A percentile compares a stretch with the other conserved stretches of the same genome.
Evolutionary conservation across 805 yeast genomes (phyloP).

Genomic region (Metschnikowia lunata): DNA sequence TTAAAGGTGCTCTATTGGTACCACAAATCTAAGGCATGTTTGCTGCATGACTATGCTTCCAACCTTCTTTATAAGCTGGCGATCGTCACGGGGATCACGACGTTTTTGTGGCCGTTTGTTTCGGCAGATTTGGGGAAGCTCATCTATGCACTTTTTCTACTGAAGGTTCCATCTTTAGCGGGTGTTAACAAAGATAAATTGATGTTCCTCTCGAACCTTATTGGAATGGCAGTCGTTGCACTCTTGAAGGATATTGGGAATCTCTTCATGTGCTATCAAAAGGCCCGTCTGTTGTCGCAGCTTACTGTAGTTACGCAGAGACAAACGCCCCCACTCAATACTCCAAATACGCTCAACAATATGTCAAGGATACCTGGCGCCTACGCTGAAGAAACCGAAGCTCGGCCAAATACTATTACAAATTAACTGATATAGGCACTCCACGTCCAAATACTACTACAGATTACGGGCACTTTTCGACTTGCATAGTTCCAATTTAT

Average conservation of each 20-base stretch:
- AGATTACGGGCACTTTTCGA: no score
- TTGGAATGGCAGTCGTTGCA: constrained; percentile 31
- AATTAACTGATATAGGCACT: no score
- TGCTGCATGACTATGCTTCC: constrained; percentile 31
- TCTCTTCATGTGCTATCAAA: constrained; percentile 25
- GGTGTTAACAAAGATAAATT: constrained; percentile 15
- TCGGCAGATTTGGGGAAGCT: constrained; percentile 31
- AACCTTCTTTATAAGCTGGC: constrained; percentile 21
- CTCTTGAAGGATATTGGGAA: constrained; percentile 32
- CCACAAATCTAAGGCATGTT: constrained; percentile 29
- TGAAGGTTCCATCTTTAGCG: constrained; percentile 8
- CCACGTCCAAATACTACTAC: no score
- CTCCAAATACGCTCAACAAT: neutral
- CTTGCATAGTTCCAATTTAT: no score
- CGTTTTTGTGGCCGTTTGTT: constrained; percentile 38
- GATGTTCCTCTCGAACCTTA: constrained; percentile 28
- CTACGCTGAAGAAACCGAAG: neutral
- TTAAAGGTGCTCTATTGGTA: constrained; percentile 15
- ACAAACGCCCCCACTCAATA: neutral
- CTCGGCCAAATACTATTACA: neutral
- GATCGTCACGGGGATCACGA: constrained; percentile 27
- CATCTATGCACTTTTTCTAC: constrained; percentile 14
- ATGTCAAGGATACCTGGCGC: constrained; percentile 11
- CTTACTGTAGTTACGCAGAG: constrained; percentile 20
- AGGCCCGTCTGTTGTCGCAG: constrained; percentile 27